These are phyloP conservation scores for Ephemerocybe angulata DNA, from an alignment of 768 basidiomycete genomes.

Conservation along the genomic window DNA sequence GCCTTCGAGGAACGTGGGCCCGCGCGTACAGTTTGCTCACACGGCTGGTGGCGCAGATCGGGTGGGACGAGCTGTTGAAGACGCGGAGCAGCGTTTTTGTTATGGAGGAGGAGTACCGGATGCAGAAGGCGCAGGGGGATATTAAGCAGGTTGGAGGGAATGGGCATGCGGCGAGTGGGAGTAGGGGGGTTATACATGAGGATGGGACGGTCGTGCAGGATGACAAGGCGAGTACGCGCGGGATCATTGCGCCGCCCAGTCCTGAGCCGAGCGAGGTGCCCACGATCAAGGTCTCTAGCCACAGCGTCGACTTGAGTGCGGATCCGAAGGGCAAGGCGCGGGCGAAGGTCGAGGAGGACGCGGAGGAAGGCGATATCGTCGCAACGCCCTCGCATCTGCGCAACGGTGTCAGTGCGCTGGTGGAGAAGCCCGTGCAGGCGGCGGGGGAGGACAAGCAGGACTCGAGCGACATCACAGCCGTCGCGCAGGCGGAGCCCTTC, in stretches of 20 bases:
- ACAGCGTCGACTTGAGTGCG: no score
- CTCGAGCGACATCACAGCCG: slow-evolving; percentile 32
- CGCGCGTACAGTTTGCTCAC: slow-evolving; percentile 90
- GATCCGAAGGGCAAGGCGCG: slow-evolving; percentile 39
- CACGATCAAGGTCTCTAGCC: slow-evolving; percentile 75
- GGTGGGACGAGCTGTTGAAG: slow-evolving; percentile 98
- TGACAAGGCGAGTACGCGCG: slow-evolving; percentile 71
- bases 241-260: slow-evolving; percentile 44
- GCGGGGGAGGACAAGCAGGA: slow-evolving; percentile 47
- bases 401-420: slow-evolving; percentile 30
- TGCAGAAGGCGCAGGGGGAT: slow-evolving; percentile 86
- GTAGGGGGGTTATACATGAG: slow-evolving; percentile 53
- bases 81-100: slow-evolving; percentile 94
- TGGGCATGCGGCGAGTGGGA: slow-evolving; percentile 17
- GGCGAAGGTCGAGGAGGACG: slow-evolving; percentile 21
- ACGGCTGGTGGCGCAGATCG: slow-evolving; percentile 87
- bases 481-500: slow-evolving; percentile 56
- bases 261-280: slow-evolving; percentile 36
- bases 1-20: slow-evolving; percentile 93
- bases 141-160: no score
- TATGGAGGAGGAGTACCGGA: slow-evolving; percentile 99
- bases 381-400: slow-evolving; percentile 11
- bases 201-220: slow-evolving; percentile 62
- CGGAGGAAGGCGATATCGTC: slow-evolving; percentile 19
- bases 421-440: slow-evolving; percentile 48